A percentile compares a stretch with the other conserved stretches of the same genome.
phyloP scores from a whole-genome alignment of 2,329 filamentous ascomycete genomes.

The Cytospora piceae region DNA sequence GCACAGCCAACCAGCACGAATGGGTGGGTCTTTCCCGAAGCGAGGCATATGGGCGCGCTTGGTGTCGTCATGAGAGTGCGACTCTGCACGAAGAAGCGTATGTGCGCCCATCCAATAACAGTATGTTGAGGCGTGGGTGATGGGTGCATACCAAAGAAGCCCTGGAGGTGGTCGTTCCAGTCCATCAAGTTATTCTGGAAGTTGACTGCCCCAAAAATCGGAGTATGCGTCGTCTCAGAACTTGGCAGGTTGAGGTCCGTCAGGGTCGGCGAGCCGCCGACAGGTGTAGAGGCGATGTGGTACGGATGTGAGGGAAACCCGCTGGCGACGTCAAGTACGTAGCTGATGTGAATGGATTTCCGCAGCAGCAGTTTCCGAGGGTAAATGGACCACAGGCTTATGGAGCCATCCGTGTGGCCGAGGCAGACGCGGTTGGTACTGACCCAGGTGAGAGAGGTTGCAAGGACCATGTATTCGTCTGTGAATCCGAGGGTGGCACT shows the following conservation, averaged over 20 bases:
- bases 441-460: conserved; percentile 59
- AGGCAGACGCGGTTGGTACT: conserved; percentile 58
- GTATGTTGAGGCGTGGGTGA: conserved; percentile 57
- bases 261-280: conserved; percentile 57
- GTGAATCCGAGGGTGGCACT: conserved; percentile 50
- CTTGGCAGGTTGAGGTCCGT: conserved; percentile 58
- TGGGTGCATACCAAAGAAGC: conserved; percentile 57
- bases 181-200: conserved; percentile 58
- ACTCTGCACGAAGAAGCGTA: conserved; percentile 56
- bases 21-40: conserved; percentile 55
- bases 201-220: conserved; percentile 50
- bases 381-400: conserved; percentile 60
- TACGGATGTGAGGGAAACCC: conserved; percentile 61
- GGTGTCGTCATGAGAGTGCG: conserved; percentile 57
- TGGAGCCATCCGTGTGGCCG: conserved; percentile 60
- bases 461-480: conserved; percentile 52
- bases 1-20: conserved; percentile 57
- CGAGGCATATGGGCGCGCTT: conserved; percentile 54
- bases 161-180: conserved; percentile 60
- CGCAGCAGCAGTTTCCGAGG: conserved; percentile 55
- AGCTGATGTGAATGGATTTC: conserved; percentile 56
- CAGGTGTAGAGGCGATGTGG: conserved; percentile 57
- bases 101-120: conserved; percentile 56
- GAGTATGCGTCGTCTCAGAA: conserved; percentile 57
- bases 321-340: conserved; percentile 58